Conservation (phyloP, 2,329 filamentous ascomycete species). For the Zymoseptoria passerinii region DNA sequence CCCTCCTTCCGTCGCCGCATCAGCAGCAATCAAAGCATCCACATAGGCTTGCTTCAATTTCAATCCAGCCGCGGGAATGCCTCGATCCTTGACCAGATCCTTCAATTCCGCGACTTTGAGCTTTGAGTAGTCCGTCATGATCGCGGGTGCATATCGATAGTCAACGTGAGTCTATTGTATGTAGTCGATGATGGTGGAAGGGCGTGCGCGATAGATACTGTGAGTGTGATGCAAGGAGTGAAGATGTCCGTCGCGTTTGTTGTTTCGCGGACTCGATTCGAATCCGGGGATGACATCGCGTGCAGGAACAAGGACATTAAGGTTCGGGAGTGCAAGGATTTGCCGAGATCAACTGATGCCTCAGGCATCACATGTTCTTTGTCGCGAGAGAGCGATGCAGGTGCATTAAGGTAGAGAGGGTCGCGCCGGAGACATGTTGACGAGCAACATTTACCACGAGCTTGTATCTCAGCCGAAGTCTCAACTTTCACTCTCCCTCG, state of each 20-base stretch:
- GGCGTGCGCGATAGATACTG: not conserved
- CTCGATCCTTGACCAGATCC: constrained; percentile 39
- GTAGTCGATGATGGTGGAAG: not conserved
- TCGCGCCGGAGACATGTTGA: not conserved
- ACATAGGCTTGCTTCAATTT: constrained; percentile 42
- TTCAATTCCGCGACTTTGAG: constrained; percentile 41
- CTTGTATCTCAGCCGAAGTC: not conserved
- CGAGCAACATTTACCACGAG: not conserved
- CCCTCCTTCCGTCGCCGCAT: constrained; percentile 17
- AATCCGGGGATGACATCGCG: not conserved
- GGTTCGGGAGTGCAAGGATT: not conserved
- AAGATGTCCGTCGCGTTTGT: not conserved
- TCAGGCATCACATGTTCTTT: not conserved
- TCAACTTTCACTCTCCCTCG: not conserved
- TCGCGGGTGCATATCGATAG: not conserved
- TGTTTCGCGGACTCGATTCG: not conserved
- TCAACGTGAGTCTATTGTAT: not conserved
- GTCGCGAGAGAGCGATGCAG: too few relatives aligned
- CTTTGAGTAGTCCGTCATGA: constrained; percentile 37
- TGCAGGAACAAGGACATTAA: not conserved
- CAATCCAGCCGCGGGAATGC: constrained; percentile 38
- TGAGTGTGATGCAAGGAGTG: not conserved
- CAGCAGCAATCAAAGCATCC: constrained; percentile 35
- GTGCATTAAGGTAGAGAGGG: too few relatives aligned
- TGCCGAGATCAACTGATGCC: not conserved